Percentiles rank a stretch among this genome's conserved stretches.
phyloP scores from a whole-genome alignment of 2,329 filamentous ascomycete species.

The Bipolaris victoriae region DNA sequence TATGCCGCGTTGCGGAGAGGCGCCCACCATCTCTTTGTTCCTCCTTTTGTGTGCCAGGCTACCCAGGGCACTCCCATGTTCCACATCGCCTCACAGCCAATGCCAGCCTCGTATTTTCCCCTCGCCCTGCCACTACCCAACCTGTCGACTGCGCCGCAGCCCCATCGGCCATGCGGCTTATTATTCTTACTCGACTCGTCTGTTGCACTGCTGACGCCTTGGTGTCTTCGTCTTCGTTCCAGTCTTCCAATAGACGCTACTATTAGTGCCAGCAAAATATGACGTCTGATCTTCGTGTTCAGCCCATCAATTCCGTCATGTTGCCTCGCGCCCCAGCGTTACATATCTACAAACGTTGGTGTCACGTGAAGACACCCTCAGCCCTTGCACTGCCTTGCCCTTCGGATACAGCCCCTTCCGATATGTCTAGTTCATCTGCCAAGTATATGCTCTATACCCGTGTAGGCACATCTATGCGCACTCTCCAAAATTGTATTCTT shows the following conservation, averaged over 20 bases:
- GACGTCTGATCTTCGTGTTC: background rate
- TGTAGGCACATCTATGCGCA: too few relatives aligned
- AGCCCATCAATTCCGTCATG: background rate
- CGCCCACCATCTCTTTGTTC: conserved; percentile 7
- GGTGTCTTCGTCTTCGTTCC: background rate
- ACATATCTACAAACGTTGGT: too few relatives aligned
- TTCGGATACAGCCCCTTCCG: too few relatives aligned
- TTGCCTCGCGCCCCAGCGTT: too few relatives aligned
- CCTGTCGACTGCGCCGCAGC: conserved; percentile 18
- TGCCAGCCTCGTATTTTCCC: conserved; percentile 13
- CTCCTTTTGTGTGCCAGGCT: background rate
- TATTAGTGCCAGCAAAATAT: background rate
- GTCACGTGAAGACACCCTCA: too few relatives aligned
- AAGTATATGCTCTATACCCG: too few relatives aligned
- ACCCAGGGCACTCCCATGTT: conserved; percentile 13
- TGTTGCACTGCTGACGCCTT: conserved; percentile 4
- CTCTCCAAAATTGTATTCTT: too few relatives aligned
- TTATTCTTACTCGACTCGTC: conserved; percentile 1
- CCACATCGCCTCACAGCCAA: conserved; percentile 2
- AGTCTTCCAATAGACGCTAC: background rate
- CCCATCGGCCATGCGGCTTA: conserved; percentile 5
- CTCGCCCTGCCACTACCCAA: background rate
- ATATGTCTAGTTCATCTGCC: too few relatives aligned
- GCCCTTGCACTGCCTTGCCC: too few relatives aligned
- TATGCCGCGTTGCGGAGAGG: background rate